These are phyloP conservation scores for Neofusicoccum cordaticola DNA, from an alignment of 2,329 filamentous ascomycete genomes.

Conservation along the genomic window DNA sequence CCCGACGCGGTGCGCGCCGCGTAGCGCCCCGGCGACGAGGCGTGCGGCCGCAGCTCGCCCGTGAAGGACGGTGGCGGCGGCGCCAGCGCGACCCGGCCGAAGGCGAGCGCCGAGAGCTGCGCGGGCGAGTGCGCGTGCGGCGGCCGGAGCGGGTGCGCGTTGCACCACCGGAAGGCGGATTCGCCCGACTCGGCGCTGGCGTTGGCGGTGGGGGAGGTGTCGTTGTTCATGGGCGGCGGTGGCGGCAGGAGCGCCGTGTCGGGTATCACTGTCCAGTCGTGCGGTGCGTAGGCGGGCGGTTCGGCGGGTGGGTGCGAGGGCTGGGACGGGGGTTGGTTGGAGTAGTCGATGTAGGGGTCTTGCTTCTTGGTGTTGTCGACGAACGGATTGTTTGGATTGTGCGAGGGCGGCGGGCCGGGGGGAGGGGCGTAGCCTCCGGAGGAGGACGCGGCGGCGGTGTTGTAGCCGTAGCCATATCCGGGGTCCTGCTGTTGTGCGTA, in stretches of 20 bases:
- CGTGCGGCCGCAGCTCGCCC: not conserved
- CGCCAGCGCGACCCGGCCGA: conserved; percentile 48
- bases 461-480: conserved; percentile 18
- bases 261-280: conserved; percentile 72
- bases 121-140: conserved; percentile 52
- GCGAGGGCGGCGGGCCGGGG: conserved; percentile 20
- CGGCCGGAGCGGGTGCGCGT: conserved; percentile 55
- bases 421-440: conserved; percentile 24
- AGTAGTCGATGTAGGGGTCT: conserved; percentile 1
- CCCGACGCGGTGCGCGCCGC: too few species aligned
- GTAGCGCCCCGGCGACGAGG: conserved; percentile 32
- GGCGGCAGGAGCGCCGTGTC: conserved; percentile 72
- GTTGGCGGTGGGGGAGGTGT: conserved; percentile 67
- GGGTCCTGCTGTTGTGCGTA: conserved; percentile 23
- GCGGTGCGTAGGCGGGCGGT: conserved; percentile 52
- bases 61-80: conserved; percentile 24
- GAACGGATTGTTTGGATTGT: conserved; percentile 1
- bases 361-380: not conserved
- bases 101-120: conserved; percentile 48
- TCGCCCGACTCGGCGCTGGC: conserved; percentile 63
- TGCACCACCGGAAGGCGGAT: conserved; percentile 65
- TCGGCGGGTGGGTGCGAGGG: conserved; percentile 28
- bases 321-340: conserved; percentile 25
- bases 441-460: conserved; percentile 12
- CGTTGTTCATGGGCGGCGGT: conserved; percentile 65